A percentile compares a stretch with the other conserved stretches of the same genome.
Evolutionary conservation across 768 basidiomycete species (phyloP).

Genomic region (Kwoniella europaea): DNA sequence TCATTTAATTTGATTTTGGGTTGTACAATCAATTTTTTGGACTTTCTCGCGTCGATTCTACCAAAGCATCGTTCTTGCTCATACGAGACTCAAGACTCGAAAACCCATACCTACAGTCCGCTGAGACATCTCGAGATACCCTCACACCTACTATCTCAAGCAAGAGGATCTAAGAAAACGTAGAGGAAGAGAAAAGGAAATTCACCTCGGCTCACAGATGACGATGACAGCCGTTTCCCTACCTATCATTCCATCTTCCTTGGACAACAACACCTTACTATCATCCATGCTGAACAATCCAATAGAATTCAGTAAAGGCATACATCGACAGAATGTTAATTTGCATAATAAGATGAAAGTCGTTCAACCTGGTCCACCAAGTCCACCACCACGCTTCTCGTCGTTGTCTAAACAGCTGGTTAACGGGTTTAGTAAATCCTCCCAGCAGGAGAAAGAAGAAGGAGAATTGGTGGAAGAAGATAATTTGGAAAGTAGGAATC

Average conservation of each 20-base stretch:
- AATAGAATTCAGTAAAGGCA: not conserved
- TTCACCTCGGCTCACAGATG: not conserved
- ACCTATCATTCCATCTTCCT: not conserved
- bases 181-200: not conserved
- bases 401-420: not conserved
- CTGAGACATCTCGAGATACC: not conserved
- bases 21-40: not conserved
- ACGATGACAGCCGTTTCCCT: not conserved
- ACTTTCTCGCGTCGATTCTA: not conserved
- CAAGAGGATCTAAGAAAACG: too few relatives aligned
- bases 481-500: slow-evolving; percentile 1
- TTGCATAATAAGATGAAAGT: slow-evolving; percentile 16
- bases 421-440: not conserved
- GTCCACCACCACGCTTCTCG: slow-evolving; percentile 22
- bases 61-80: too few relatives aligned
- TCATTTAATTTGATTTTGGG: not conserved
- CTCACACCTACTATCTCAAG: not conserved
- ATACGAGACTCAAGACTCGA: not conserved
- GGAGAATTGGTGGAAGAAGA: slow-evolving; percentile 1
- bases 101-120: not conserved
- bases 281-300: not conserved
- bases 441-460: not conserved
- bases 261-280: not conserved
- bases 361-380: slow-evolving; percentile 32
- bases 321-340: not conserved